Evolutionary conservation across 306 rosid species (phyloP).

Genomic region (Vicia villosa): DNA sequence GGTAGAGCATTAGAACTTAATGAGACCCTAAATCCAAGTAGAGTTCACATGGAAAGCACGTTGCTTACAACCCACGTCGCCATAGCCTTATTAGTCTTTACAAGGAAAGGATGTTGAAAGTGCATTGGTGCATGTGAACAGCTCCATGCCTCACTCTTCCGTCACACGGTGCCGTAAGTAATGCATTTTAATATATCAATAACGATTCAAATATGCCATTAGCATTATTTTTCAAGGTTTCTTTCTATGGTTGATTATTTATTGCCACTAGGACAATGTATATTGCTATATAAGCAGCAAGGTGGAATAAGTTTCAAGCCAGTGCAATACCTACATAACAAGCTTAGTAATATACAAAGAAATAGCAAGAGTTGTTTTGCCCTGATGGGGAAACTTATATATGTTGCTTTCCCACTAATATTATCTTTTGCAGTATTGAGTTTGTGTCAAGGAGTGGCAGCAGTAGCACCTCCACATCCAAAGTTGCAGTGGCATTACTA

Average conservation of each 20-base stretch:
- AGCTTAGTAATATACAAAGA: slow-evolving; percentile 3
- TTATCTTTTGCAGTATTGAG: slow-evolving; percentile 39
- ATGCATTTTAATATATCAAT: slow-evolving; percentile 28
- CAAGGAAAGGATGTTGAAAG: slow-evolving; percentile 41
- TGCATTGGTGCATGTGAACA: slow-evolving; percentile 54
- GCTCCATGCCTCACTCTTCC: slow-evolving; percentile 45
- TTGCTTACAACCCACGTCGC: slow-evolving; percentile 40
- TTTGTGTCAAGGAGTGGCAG: slow-evolving; percentile 39
- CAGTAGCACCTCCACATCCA: slow-evolving; percentile 15
- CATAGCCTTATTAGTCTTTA: slow-evolving; percentile 21
- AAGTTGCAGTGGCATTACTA: slow-evolving; percentile 70
- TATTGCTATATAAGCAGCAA: slow-evolving; percentile 32
- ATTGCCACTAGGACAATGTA: slow-evolving; percentile 28
- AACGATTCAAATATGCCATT: slow-evolving; percentile 11
- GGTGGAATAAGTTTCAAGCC: background rate
- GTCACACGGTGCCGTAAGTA: slow-evolving; percentile 54
- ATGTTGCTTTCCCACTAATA: slow-evolving; percentile 34
- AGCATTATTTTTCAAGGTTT: background rate
- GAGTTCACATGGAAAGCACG: slow-evolving; percentile 52
- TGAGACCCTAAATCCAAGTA: slow-evolving; percentile 37
- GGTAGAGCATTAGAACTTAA: slow-evolving; percentile 30
- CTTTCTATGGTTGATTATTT: slow-evolving; percentile 36
- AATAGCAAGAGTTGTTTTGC: slow-evolving; percentile 18
- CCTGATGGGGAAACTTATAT: slow-evolving; percentile 40
- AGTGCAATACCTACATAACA: slow-evolving; percentile 23